Conservation (phyloP, 257 asterid genomes). For the Thymus mandschuricus region DNA sequence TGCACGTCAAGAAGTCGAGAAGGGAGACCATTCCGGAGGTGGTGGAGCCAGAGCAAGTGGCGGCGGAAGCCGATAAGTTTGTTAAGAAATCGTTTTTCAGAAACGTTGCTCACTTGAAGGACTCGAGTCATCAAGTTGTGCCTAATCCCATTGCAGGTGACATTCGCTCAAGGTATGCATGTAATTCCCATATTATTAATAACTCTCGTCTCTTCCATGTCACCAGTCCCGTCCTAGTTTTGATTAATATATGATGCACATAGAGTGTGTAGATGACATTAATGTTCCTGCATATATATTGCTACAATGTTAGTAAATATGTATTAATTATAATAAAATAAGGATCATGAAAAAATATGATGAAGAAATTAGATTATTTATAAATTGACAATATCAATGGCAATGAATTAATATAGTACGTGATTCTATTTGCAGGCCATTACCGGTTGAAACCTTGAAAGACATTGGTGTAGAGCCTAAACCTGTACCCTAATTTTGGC, state of each 20-base stretch:
- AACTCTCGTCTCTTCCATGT: no score
- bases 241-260: no score
- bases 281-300: no score
- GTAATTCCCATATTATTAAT: no score
- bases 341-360: no score
- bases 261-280: no score
- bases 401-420: neutral
- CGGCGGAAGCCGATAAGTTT: constrained; percentile 53
- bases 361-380: no score
- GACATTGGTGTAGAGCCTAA: constrained; percentile 59
- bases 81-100: constrained; percentile 60
- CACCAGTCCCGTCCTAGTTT: no score
- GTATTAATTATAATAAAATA: no score
- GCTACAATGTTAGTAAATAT: no score
- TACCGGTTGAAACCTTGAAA: constrained; percentile 47
- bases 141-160: constrained; percentile 43
- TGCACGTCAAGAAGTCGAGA: constrained; percentile 55
- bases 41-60: constrained; percentile 63
- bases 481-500: constrained; percentile 19
- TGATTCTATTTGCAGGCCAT: constrained; percentile 39
- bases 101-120: constrained; percentile 61
- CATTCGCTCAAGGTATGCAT: constrained; percentile 40
- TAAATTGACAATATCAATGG: no score
- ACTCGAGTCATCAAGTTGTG: constrained; percentile 23
- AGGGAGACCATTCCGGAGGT: constrained; percentile 70